phyloP scores from a whole-genome alignment of 495 filamentous ascomycete genomes.

The Cercophora samala region DNA sequence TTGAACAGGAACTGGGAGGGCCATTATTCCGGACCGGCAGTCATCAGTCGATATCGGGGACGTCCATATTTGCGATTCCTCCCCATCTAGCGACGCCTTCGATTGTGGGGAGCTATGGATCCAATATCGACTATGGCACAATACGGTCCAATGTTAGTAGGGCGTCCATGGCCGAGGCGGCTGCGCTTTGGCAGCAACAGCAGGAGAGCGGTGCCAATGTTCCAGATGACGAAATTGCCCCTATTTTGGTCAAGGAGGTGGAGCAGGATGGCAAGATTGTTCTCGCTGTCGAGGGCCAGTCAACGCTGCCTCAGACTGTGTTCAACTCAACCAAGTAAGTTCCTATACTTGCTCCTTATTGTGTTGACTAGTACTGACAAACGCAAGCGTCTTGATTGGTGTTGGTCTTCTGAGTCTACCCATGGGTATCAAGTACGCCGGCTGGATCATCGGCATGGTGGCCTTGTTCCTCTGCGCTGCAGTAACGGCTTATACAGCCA shows the following conservation, averaged over 20 bases:
- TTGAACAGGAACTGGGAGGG: constrained; percentile 34
- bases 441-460: constrained; percentile 80
- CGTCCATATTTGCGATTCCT: constrained; percentile 58
- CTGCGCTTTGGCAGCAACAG: constrained; percentile 68
- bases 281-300: constrained; percentile 81
- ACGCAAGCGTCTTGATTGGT: constrained; percentile 69
- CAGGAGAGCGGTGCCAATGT: constrained; percentile 47
- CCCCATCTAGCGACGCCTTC: constrained; percentile 63
- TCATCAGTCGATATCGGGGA: constrained; percentile 29
- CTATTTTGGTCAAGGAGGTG: constrained; percentile 79
- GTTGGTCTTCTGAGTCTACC: constrained; percentile 87
- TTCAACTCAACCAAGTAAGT: constrained; percentile 88
- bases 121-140: constrained; percentile 66
- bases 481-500: constrained; percentile 82
- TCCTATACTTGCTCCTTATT: neutral
- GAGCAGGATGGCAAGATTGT: constrained; percentile 86
- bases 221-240: constrained; percentile 65
- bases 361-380: neutral
- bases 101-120: constrained; percentile 64
- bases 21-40: constrained; percentile 36
- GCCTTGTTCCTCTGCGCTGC: constrained; percentile 71
- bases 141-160: constrained; percentile 65
- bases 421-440: constrained; percentile 82
- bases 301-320: constrained; percentile 89
- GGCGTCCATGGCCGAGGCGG: constrained; percentile 66